These are phyloP conservation scores for Arachnopeziza araneosa DNA, from an alignment of 2,329 filamentous ascomycete species.

Conservation along the genomic window DNA sequence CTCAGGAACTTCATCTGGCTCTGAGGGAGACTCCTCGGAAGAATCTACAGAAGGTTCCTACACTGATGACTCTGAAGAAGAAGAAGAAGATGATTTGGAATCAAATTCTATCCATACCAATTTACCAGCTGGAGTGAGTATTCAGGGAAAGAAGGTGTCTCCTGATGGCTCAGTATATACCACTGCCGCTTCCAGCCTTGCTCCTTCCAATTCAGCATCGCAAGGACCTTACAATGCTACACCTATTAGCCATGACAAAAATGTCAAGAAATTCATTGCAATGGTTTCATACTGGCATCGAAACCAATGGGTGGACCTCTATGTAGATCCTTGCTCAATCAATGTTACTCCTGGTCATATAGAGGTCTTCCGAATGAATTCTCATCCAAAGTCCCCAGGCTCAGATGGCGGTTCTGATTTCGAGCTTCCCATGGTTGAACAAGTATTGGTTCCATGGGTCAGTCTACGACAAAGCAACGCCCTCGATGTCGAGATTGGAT, in stretches of 20 bases:
- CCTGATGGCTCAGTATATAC: constrained; percentile 24
- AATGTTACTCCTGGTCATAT: constrained; percentile 53
- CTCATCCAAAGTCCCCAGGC: constrained; percentile 28
- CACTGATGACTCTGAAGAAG: constrained; percentile 42
- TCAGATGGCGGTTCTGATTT: constrained; percentile 22
- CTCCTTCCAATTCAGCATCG: constrained; percentile 77
- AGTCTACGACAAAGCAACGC: constrained; percentile 86
- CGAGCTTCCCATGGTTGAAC: constrained; percentile 41
- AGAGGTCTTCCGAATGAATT: constrained; percentile 45
- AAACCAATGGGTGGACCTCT: constrained; percentile 55
- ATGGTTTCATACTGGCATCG: constrained; percentile 60
- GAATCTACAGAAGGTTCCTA: constrained; percentile 32
- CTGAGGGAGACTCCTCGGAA: constrained; percentile 43
- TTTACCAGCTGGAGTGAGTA: constrained; percentile 22
- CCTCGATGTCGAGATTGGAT: constrained; percentile 89
- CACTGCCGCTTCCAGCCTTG: constrained; percentile 42
- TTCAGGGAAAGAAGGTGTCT: constrained; percentile 7
- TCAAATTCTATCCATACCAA: constrained; percentile 24
- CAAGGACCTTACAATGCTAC: constrained; percentile 61
- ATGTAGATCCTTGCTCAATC: constrained; percentile 46
- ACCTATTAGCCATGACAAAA: constrained; percentile 34
- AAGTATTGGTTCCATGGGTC: constrained; percentile 88
- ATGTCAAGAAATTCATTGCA: constrained; percentile 41
- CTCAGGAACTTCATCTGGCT: constrained; percentile 55
- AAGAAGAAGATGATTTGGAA: constrained; percentile 18